Conservation (phyloP, 352 stramenopile genomes). For the Globisporangium middletonii region DNA sequence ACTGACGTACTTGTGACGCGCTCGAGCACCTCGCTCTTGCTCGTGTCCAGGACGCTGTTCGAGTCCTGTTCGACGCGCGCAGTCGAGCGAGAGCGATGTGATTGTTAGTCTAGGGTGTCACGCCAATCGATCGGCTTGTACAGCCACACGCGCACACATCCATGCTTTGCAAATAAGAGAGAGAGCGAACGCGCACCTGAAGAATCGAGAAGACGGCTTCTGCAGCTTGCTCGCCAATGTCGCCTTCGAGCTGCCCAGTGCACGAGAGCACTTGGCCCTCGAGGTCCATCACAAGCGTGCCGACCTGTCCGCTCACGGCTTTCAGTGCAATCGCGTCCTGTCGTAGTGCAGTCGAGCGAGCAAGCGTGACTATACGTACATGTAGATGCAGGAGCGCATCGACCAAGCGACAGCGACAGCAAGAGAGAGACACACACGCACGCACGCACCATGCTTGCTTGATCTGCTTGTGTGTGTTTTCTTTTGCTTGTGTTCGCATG, state of each 20-base stretch:
- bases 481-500: no score
- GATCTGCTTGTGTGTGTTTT: no score
- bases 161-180: not conserved
- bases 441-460: no score
- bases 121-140: not conserved
- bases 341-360: not conserved
- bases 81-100: not conserved
- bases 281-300: conserved; percentile 57
- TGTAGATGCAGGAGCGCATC: not conserved
- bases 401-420: not conserved
- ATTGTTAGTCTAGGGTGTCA: not conserved
- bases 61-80: conserved; percentile 29
- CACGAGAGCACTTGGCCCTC: conserved; percentile 54
- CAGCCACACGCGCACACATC: not conserved
- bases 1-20: conserved; percentile 47
- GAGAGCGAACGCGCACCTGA: conserved; percentile 15
- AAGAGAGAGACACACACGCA: no score
- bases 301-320: conserved; percentile 43
- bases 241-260: conserved; percentile 51
- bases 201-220: conserved; percentile 67
- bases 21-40: conserved; percentile 55
- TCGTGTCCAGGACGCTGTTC: conserved; percentile 41
- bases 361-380: not conserved
- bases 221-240: conserved; percentile 39
- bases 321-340: conserved; percentile 50